phyloP scores from a whole-genome alignment of 768 basidiomycete genomes.

The Mycena belliarum region DNA sequence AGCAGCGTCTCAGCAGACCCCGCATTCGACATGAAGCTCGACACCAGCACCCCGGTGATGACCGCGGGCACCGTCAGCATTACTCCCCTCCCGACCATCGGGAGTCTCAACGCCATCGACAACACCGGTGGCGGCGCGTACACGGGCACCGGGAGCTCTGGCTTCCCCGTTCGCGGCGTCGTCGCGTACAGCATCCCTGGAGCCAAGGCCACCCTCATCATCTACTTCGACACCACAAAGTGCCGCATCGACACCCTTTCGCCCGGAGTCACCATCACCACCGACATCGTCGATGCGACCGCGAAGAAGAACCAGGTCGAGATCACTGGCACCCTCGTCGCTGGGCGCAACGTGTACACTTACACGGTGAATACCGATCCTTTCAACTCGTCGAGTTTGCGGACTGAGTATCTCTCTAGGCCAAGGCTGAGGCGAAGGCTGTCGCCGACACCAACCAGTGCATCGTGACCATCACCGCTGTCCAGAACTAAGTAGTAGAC shows the following conservation, averaged over 20 bases:
- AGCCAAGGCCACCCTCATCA: neutral
- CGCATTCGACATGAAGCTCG: neutral
- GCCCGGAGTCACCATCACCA: neutral
- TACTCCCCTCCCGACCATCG: neutral
- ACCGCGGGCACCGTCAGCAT: neutral
- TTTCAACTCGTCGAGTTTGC: too few relatives aligned
- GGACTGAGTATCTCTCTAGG: too few relatives aligned
- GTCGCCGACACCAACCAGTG: too few relatives aligned
- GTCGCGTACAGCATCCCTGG: neutral
- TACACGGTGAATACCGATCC: too few relatives aligned
- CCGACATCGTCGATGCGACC: too few relatives aligned
- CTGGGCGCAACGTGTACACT: too few relatives aligned
- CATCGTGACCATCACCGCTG: too few relatives aligned
- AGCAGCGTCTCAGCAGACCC: neutral
- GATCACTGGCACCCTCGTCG: too few relatives aligned
- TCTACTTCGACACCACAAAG: slow-evolving; percentile 3
- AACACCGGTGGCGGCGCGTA: neutral
- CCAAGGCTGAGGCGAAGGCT: too few relatives aligned
- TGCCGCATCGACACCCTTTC: neutral
- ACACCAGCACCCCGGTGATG: neutral
- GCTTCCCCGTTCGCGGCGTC: neutral
- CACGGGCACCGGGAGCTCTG: neutral
- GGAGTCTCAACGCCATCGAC: neutral
- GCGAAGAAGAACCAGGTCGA: too few relatives aligned
- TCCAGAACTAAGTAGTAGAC: too few relatives aligned